A percentile compares a stretch with the other conserved stretches of the same genome.
Conservation (phyloP, 2,329 filamentous ascomycete genomes). For the Penicillium sp. region DNA sequence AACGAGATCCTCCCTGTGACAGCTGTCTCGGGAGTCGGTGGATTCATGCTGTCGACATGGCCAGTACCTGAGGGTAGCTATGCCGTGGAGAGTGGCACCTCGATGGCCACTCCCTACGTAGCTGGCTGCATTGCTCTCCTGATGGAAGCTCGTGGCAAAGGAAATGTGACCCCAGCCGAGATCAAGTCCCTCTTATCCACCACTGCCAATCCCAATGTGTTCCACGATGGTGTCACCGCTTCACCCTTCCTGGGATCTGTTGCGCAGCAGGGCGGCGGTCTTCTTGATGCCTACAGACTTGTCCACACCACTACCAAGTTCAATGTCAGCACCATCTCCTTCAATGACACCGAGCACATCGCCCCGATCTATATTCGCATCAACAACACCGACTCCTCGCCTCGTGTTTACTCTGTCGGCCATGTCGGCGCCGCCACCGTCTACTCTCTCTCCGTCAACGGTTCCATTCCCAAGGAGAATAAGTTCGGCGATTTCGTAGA, state of each 20-base stretch:
- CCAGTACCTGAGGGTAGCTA: constrained; percentile 53
- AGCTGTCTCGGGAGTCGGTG: constrained; percentile 17
- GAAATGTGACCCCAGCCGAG: constrained; percentile 18
- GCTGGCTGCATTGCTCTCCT: constrained; percentile 51
- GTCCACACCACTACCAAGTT: constrained; percentile 59
- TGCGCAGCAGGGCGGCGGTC: constrained; percentile 8
- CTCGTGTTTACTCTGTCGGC: constrained; percentile 55
- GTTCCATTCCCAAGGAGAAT: constrained; percentile 5
- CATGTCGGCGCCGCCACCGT: constrained; percentile 57
- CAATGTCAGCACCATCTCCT: constrained; percentile 61
- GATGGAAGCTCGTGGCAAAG: constrained; percentile 32
- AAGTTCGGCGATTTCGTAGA: constrained; percentile 15
- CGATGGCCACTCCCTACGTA: constrained; percentile 63
- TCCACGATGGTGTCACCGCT: constrained; percentile 33
- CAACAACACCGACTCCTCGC: constrained; percentile 58
- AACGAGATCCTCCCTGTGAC: constrained; percentile 14
- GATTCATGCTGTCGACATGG: constrained; percentile 61
- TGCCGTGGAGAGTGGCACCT: constrained; percentile 59
- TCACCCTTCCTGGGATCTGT: constrained; percentile 50
- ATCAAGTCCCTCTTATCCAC: constrained; percentile 31
- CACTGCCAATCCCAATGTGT: constrained; percentile 29
- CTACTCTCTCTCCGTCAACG: constrained; percentile 52
- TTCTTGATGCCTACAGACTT: constrained; percentile 47
- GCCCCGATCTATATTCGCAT: constrained; percentile 58
- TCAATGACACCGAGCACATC: constrained; percentile 68